Evolutionary conservation across 2,329 filamentous ascomycete species (phyloP), one percentile per base, ranked within the genome.

Genomic region (Aspergillus arachidicola): DNA sequence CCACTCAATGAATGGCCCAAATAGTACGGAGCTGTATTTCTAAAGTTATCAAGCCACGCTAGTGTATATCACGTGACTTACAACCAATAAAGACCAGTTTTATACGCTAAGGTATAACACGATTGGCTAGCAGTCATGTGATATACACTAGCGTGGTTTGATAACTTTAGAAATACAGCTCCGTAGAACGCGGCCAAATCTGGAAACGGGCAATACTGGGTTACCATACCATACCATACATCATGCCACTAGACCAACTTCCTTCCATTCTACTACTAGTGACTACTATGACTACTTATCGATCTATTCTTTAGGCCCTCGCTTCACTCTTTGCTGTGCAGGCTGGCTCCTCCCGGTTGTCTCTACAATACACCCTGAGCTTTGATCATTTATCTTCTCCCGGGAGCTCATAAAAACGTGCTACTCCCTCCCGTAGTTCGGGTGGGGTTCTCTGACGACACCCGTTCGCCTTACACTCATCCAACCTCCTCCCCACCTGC

Each of bases 361-460:
- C 6, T n/a, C 38, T n/a, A 41, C 38, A n/a, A n/a, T n/a, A 41
- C 19, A n/a, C 38, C 2, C 38, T 41, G 38, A 41, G n/a, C 16
- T 41, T 41, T 41, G 16, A 41, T 41, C 16, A 41, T 7, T 41
- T 41, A n/a, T 10, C 19, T n/a, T 41, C 12, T 19, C 16, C 38
- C 14, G 6, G 16, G 38, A n/a, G 16, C 14, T 19, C 14, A 32
- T 30, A 34, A 28, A 32, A 32, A 19, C 28, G 45, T 10, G n/a
- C 21, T 48, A 23, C 26, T 53, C 48, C 21, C 58, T 26, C 21
- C 28, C 28, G 48, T 51, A 41, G 30, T 9, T 59, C 23, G 45
- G 45, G 53, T 57, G 59, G 59, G 59, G 54, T 50, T 56, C 59
- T 58, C 59, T 61, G 59, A 61, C 59, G 59, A 61, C 59, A 61